Base-by-base conservation (phyloP, 768 basidiomycete species). In the Suillus subluteus region DNA sequence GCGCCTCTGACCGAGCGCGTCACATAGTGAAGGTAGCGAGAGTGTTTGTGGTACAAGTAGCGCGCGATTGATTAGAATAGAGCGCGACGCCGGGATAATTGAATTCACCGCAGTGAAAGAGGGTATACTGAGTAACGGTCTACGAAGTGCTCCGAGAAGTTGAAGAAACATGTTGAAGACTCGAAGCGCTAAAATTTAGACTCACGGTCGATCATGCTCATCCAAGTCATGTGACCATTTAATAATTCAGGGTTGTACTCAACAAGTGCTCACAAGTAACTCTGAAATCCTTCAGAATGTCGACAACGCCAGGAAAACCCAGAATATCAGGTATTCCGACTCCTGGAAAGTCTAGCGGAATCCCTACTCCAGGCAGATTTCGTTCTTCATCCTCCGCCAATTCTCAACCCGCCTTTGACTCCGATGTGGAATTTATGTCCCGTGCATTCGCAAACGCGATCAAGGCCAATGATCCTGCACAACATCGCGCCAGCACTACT, bases 401-500 rank as follows among this genome's bases (percentile, higher is more conserved):
- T 23, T 65, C 76, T 62, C 79, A 80, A 43, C 72, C 77, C 30
- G 69, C 72, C 40, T 69, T 78, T 41, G 71, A 76, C 37, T 67
- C 74, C 62, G 86, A 89, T 71, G 79, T 81, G 64, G 87, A 90
- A 58, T 88, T 83, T 68, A 86, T 89, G 73, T 84, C 87, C 56
- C 86, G 86, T 71, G 89, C 92, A n/a, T 89, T 94, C 69, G 87
- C 84, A 52, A 92, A 93, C 69, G 92, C 92, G 37, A 87, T 94
- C 75, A 90, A 84, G 74, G 86, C 91, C 63, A 92, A 94, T 71
- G 90, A 94, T 74, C 92, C 92, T 46, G 86, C 90, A 21, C 85
- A 86, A 52, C 92, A 94, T 75, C 86, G 89, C 62, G 70, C 81
- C 63, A 78, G 78, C 58, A 71, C 82, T 48, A 38, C 74, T 67